Base-by-base conservation (phyloP, 352 stramenopile species). In the Phytophthora macrochlamydospora region DNA sequence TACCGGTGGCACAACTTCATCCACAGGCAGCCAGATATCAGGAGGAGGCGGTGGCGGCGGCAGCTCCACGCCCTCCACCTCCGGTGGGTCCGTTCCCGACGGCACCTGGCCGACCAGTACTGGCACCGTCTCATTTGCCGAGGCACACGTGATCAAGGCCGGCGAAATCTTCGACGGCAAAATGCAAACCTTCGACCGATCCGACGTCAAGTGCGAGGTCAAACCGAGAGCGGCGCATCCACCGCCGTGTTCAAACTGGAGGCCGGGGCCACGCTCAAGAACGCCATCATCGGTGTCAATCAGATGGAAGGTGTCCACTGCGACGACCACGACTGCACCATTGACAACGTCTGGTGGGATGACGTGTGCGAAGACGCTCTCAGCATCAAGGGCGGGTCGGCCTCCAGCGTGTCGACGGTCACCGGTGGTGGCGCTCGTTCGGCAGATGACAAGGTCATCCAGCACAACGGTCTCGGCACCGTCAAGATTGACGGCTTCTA, bases 1-100 rank as follows among this genome's bases (percentile, higher is more conserved):
- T 18, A 35, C 50, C 4, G 50, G 12, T 4, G 33, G 33, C 44
- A 8, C 31, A 2, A 55, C 56, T 5, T 55, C 58, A 8, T 44
- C 53, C 5, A 58, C 30, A 1, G 50, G 35, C 14, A 61, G 52
- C 30, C 51, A 62, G 53, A 59, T 49, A 7, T 44, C 50, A 14
- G 57, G 56, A 40, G 35, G 35, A 40, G 35, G 9, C 33, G 51
- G 29, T n/a, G 44, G 43, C 9, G 43, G 43, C 18, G 14, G 43
- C 3, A 38, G 45, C 35, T 54, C 37, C 29, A 56, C 35, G n/a
- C 52, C 60, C 3, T 62, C 61, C 0, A 58, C 52, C 4, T 28
- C 35, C 4, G 38, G 53, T 13, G 61, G 53, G 31, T 43, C 55
- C 13, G 57, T 63, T 12, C 43, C 56, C 31, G 24, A 38, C 49